These are phyloP conservation scores for Tricholoma furcatifolium DNA, from an alignment of 768 basidiomycete species.

Conservation along the genomic window DNA sequence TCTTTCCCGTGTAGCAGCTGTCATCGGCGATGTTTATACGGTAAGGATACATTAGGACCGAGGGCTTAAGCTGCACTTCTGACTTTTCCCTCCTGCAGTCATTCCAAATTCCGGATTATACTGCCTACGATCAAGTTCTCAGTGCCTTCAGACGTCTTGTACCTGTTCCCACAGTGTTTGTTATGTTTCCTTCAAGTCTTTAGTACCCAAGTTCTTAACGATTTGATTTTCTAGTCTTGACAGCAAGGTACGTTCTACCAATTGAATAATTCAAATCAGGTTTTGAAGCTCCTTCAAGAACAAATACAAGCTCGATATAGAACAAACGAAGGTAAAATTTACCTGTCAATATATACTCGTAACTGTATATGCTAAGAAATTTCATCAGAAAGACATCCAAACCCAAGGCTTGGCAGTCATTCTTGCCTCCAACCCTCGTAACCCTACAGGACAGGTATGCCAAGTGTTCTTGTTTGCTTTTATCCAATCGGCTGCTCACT, in stretches of 20 bases:
- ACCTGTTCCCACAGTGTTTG: slow-evolving; percentile 86
- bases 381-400: slow-evolving; percentile 69
- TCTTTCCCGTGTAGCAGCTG: slow-evolving; percentile 87
- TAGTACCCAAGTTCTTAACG: slow-evolving; percentile 25
- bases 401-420: slow-evolving; percentile 85
- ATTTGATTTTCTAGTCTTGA: slow-evolving; percentile 23
- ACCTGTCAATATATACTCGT: neutral
- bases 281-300: slow-evolving; percentile 27
- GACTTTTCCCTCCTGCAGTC: slow-evolving; percentile 42
- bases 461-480: neutral
- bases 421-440: slow-evolving; percentile 92
- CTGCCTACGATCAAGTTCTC: slow-evolving; percentile 82
- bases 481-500: neutral
- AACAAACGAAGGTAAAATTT: slow-evolving; percentile 70
- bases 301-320: slow-evolving; percentile 77
- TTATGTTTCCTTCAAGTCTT: slow-evolving; percentile 5
- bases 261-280: slow-evolving; percentile 4
- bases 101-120: slow-evolving; percentile 92
- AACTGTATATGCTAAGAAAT: slow-evolving; percentile 19
- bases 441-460: slow-evolving; percentile 89
- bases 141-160: slow-evolving; percentile 87
- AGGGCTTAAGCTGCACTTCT: neutral
- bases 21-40: slow-evolving; percentile 86
- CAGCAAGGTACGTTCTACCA: slow-evolving; percentile 24
- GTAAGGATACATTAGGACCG: slow-evolving; percentile 35